Conservation (phyloP, 2,329 filamentous ascomycete species). For the Colletotrichum cordylinicola region DNA sequence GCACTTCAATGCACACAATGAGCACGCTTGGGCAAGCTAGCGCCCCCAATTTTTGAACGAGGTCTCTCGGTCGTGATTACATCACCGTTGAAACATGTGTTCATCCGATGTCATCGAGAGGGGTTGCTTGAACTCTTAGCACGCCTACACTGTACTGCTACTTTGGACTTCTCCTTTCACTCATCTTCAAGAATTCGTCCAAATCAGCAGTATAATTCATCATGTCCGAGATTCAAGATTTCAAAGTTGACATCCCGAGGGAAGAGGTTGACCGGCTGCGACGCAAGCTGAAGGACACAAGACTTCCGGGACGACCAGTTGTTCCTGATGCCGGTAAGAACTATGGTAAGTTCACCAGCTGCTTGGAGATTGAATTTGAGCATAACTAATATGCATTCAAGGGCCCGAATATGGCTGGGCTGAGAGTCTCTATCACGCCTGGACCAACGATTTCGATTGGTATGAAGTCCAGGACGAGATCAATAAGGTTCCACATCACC, state of each 20-base stretch:
- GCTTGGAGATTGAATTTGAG: background rate
- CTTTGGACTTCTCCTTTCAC: background rate
- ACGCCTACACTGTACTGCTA: background rate
- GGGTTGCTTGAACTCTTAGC: background rate
- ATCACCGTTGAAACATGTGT: background rate
- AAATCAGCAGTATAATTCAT: background rate
- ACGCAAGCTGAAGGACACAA: background rate
- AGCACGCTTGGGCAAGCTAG: background rate
- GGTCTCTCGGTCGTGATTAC: background rate
- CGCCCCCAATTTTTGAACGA: background rate
- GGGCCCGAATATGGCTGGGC: conserved; percentile 12
- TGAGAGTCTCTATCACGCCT: conserved; percentile 16
- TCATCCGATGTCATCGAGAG: background rate
- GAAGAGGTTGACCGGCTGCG: background rate
- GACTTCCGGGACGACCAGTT: background rate
- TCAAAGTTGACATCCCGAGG: background rate
- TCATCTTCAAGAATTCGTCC: background rate
- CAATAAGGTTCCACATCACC: conserved; percentile 17
- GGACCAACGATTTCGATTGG: conserved; percentile 22
- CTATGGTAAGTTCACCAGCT: background rate
- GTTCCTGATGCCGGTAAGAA: background rate
- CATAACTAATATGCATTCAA: background rate
- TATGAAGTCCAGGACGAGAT: conserved; percentile 15
- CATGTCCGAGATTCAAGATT: conserved; percentile 2
- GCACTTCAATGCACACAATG: background rate